Base-by-base conservation (phyloP, 225 moss, liverwort and hornwort genomes). In the Marchantia polymorpha region DNA sequence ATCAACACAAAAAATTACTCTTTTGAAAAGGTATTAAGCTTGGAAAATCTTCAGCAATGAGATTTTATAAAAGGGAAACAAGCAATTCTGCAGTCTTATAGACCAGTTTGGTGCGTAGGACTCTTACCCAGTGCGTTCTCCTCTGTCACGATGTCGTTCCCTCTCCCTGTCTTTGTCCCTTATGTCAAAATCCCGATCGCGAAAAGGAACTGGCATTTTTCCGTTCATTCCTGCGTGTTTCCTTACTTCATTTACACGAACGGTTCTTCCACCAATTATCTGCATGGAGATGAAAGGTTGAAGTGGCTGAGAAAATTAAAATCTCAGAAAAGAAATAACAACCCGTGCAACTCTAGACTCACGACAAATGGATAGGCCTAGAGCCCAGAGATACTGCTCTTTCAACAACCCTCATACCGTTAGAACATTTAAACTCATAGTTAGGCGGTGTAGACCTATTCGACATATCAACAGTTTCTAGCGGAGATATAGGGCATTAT, bases 171-270 rank as follows among this genome's bases (percentile, higher is more conserved):
- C 90, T 79, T 90, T 79, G 47, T 86, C 83, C 54, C 87, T 79
- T 71, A 77, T 70, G 68, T 90, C 91, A 12, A 90, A 82, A 64
- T 89, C 91, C 31, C 93, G 88, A 76, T 90, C 91, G 55, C 95
- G 93, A 77, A 93, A 93, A 69, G 80, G 80, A 53, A 26, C 74
- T 83, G 91, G 83, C 77, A 87, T 11, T 46, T 61, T 76, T 31
- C 22, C 39, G 22, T 61, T 81, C 78, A 91, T 92, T 52, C 87
- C 83, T 76, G 82, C 80, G 23, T 96, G 91, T 81, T 94, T 99
- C 59, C 92, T 89, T 22, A 92, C 97, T 86, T 99, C 97, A 73
- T 94, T 99, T 49, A 99, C 97, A 52, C 97, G 94, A 80, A 99
- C 89, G 31, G 94, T 93, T 80, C 97, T 88, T 56, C 97, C 97